Evolutionary conservation across 192 early-diverging fungal genomes (phyloP).

Genomic region (Podochytrium sp.): DNA sequence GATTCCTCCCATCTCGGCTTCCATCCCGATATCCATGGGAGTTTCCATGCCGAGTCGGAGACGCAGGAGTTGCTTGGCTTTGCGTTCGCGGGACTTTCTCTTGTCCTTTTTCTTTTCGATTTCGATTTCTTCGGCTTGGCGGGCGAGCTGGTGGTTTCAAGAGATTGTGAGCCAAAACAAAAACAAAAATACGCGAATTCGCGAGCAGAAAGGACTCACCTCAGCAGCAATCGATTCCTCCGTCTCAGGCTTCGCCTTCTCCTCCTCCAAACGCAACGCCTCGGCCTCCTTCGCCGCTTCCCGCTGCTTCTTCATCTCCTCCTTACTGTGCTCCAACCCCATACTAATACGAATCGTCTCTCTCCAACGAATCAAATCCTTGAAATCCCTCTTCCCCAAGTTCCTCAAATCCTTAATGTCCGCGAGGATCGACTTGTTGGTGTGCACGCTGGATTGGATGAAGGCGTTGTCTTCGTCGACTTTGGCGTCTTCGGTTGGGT

Average conservation of each 20-base stretch:
- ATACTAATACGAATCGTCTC: constrained; percentile 68
- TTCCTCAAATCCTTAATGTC: constrained; percentile 89
- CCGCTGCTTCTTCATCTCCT: constrained; percentile 41
- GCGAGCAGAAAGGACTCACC: constrained; percentile 8
- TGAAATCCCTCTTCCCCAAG: constrained; percentile 93
- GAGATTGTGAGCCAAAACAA: neutral
- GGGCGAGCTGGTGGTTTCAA: constrained; percentile 15
- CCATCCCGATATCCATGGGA: constrained; percentile 53
- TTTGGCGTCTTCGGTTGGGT: constrained; percentile 28
- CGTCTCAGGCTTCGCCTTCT: constrained; percentile 61
- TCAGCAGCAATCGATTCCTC: constrained; percentile 37
- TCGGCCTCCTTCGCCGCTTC: constrained; percentile 36
- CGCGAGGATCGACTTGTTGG: constrained; percentile 79
- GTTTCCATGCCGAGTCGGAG: constrained; percentile 60
- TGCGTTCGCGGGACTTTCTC: constrained; percentile 49
- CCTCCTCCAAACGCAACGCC: constrained; percentile 51
- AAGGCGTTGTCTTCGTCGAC: constrained; percentile 63
- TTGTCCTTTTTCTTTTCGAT: constrained; percentile 40
- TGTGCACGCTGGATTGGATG: constrained; percentile 62
- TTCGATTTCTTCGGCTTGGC: constrained; percentile 29
- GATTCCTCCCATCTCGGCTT: constrained; percentile 29
- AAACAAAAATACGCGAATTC: neutral
- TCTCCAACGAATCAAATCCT: constrained; percentile 88
- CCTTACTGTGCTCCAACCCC: constrained; percentile 42
- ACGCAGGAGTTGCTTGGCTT: constrained; percentile 55